phyloP scores from a whole-genome alignment of 352 stramenopile genomes.

The Phytophthora tentaculata region DNA sequence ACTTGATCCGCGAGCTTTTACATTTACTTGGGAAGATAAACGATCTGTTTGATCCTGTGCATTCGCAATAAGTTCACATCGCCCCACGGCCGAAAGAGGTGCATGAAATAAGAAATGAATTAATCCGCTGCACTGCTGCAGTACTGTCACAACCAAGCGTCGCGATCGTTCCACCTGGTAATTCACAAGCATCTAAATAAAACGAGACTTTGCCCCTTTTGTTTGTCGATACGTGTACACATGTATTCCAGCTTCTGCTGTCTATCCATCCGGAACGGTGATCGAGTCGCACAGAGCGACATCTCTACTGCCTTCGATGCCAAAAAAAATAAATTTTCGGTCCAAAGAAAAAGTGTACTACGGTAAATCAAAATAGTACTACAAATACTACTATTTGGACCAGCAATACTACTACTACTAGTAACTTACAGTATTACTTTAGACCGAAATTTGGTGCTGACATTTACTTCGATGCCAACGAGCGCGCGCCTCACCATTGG shows the following conservation, averaged over 20 bases:
- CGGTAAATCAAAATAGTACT: too few species aligned
- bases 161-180: too few species aligned
- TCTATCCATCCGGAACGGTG: neutral
- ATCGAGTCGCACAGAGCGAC: too few species aligned
- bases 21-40: constrained; percentile 12
- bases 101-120: neutral
- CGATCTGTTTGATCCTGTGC: neutral
- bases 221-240: neutral
- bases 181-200: neutral
- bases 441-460: too few species aligned
- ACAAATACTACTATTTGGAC: too few species aligned
- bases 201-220: neutral
- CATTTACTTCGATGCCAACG: neutral
- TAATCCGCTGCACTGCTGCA: neutral
- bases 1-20: constrained; percentile 8
- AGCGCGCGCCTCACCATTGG: constrained; percentile 31
- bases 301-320: too few species aligned
- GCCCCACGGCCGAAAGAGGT: too few species aligned
- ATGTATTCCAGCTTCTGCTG: neutral
- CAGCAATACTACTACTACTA: too few species aligned
- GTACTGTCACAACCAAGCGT: neutral
- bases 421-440: too few species aligned
- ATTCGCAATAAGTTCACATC: neutral
- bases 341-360: too few species aligned
- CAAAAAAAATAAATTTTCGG: too few species aligned